Evolutionary conservation across 2,329 filamentous ascomycete species (phyloP), one percentile per base, ranked within the genome.

Genomic region (Fusarium pseudonygamai): DNA sequence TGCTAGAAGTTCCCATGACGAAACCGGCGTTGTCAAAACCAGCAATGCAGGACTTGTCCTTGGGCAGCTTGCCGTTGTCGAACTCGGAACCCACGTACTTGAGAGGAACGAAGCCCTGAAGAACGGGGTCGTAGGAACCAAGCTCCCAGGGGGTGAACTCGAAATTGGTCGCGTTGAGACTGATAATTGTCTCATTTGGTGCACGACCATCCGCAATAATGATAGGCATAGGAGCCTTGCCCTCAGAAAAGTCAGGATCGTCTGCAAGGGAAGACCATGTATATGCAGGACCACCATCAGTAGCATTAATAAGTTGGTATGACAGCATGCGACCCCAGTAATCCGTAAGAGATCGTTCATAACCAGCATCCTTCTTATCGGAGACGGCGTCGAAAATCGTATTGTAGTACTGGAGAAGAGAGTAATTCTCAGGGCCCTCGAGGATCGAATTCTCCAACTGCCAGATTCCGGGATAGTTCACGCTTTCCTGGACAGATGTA

Each of bases 251-350:
- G 66, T 80, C 76, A 50, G 81, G 79, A 59, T 87, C 80, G 47
- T 84, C 75, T 82, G 80, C 84, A 75, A 86, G 85, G 7, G 93
- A 96, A 7, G 94, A 97, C 84, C 92, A 97, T 8, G 95, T 97
- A 78, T 92, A 95, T 20, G 85, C 86, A 20, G 92, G 90, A 1
- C 93, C 95, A 43, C 95, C 95, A 69, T 93, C 83, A 3, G 87
- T 87, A 11, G 89, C 92, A 79, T 96, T 93, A 79, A 97, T 88
- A 53, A 97, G 88, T 83, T 97, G 95, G 82, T 93, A 97, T 3
- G 92, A 92, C n/a, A 97, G 87, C 52, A 93, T 93, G 65, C 95
- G 92, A 34, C 93, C 93, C 92, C 95, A 97, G 81, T 94, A 94
- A 83, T 98, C 95, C 0, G 95, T 97, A 64, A 97, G 87, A 14